Percentiles rank a stretch among this genome's conserved stretches.
phyloP scores from a whole-genome alignment of 2,329 filamentous ascomycete genomes.

The Penicillium sp. region DNA sequence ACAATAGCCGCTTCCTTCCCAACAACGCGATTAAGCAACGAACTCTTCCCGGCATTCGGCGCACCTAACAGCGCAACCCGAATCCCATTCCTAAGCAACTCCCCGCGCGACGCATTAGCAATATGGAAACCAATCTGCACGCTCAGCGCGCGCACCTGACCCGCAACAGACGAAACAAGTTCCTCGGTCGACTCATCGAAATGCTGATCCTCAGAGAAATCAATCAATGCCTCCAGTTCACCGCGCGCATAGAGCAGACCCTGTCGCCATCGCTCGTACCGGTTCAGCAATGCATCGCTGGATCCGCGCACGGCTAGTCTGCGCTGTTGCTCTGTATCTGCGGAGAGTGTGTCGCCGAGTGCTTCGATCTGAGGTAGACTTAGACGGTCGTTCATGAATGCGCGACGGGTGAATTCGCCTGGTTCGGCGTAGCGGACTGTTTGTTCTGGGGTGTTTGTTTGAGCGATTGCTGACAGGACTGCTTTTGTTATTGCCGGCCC shows the following conservation, averaged over 20 bases:
- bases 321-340: constrained; percentile 88
- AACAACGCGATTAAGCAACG: constrained; percentile 83
- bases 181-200: constrained; percentile 82
- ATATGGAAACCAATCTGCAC: constrained; percentile 67
- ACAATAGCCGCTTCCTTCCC: constrained; percentile 95
- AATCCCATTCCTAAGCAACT: constrained; percentile 81
- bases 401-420: constrained; percentile 90
- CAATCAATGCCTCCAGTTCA: constrained; percentile 91
- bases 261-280: constrained; percentile 80
- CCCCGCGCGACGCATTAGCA: constrained; percentile 73
- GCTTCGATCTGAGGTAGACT: constrained; percentile 80
- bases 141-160: constrained; percentile 62
- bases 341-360: constrained; percentile 59
- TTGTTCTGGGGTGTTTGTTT: constrained; percentile 23
- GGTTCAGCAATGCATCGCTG: constrained; percentile 65
- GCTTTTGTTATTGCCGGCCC: constrained; percentile 85
- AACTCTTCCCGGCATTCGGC: constrained; percentile 94
- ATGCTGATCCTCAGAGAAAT: constrained; percentile 96
- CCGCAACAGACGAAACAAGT: constrained; percentile 67
- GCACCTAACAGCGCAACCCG: constrained; percentile 82
- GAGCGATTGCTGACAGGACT: constrained; percentile 72
- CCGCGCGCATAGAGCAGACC: constrained; percentile 76
- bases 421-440: constrained; percentile 83
- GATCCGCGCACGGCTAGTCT: constrained; percentile 78
- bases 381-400: constrained; percentile 82